A percentile compares a stretch with the other conserved stretches of the same genome.
Conservation (phyloP, 2,329 filamentous ascomycete species). For the Paecilomyces sp. region DNA sequence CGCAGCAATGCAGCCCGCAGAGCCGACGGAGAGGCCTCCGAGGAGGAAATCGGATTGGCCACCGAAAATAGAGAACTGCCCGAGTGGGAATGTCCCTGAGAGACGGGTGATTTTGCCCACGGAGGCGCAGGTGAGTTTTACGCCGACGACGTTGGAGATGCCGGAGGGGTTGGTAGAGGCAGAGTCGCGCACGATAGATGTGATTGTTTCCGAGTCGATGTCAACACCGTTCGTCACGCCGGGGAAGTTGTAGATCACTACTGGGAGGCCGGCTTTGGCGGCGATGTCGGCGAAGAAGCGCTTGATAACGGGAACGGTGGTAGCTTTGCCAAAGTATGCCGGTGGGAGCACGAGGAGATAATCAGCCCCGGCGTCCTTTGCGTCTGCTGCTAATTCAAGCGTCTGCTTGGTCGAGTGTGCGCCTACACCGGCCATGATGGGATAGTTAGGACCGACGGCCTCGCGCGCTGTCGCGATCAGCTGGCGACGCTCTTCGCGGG, state of each 20-base stretch:
- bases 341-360: constrained; percentile 56
- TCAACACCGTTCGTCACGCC: constrained; percentile 62
- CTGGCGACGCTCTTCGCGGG: constrained; percentile 51
- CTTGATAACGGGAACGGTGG: constrained; percentile 50
- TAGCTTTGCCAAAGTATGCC: constrained; percentile 59
- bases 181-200: constrained; percentile 44
- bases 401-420: constrained; percentile 60
- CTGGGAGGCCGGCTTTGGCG: constrained; percentile 44
- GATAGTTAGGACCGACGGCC: constrained; percentile 47
- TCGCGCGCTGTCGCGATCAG: constrained; percentile 51
- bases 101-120: constrained; percentile 56
- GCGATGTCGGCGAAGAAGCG: constrained; percentile 55
- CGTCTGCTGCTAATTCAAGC: constrained; percentile 53
- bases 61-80: constrained; percentile 60
- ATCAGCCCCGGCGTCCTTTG: constrained; percentile 53
- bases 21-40: constrained; percentile 46
- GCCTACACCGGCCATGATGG: constrained; percentile 57
- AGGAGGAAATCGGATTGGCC: constrained; percentile 67
- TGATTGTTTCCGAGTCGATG: constrained; percentile 57
- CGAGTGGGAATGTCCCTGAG: constrained; percentile 44
- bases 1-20: constrained; percentile 49
- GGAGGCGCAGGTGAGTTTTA: constrained; percentile 59
- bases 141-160: constrained; percentile 51
- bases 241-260: constrained; percentile 64
- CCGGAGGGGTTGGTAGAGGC: constrained; percentile 13